phyloP scores from a whole-genome alignment of 208 protist genomes.

The Crithidia brevicula region DNA sequence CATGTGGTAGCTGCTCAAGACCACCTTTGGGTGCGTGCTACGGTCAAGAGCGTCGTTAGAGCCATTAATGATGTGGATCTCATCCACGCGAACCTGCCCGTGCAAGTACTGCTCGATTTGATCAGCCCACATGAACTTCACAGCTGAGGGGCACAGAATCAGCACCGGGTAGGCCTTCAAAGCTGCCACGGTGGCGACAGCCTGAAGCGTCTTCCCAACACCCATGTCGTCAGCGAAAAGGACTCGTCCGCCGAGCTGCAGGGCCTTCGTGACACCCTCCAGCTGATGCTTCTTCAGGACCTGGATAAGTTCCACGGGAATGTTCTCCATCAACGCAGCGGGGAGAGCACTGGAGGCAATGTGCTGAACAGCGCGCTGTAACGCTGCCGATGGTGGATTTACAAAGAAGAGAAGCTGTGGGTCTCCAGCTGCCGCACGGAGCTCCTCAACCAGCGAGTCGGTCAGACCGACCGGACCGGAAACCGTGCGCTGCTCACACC shows the following conservation, averaged over 20 bases:
- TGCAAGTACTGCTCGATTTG: slow-evolving; percentile 80
- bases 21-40: slow-evolving; percentile 55
- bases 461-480: slow-evolving; percentile 32
- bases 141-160: slow-evolving; percentile 74
- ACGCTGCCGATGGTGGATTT: slow-evolving; percentile 11
- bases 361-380: neutral
- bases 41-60: slow-evolving; percentile 55
- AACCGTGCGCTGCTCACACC: neutral
- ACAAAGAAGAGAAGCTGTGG: slow-evolving; percentile 31
- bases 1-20: slow-evolving; percentile 89
- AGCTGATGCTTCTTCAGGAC: slow-evolving; percentile 66
- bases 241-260: slow-evolving; percentile 51
- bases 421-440: slow-evolving; percentile 28
- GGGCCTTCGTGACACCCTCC: slow-evolving; percentile 53
- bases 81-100: slow-evolving; percentile 61
- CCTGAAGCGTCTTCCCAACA: slow-evolving; percentile 82
- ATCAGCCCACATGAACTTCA: slow-evolving; percentile 85
- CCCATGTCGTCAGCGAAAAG: slow-evolving; percentile 90
- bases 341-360: neutral
- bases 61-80: slow-evolving; percentile 73
- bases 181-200: slow-evolving; percentile 63
- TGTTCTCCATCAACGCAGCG: slow-evolving; percentile 4
- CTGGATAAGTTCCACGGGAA: slow-evolving; percentile 26
- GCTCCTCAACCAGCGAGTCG: slow-evolving; percentile 30
- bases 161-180: slow-evolving; percentile 70